Evolutionary conservation across 140 eudicot species (phyloP), one percentile per base, ranked within the genome.

Genomic region (Anethum foeniculum): DNA sequence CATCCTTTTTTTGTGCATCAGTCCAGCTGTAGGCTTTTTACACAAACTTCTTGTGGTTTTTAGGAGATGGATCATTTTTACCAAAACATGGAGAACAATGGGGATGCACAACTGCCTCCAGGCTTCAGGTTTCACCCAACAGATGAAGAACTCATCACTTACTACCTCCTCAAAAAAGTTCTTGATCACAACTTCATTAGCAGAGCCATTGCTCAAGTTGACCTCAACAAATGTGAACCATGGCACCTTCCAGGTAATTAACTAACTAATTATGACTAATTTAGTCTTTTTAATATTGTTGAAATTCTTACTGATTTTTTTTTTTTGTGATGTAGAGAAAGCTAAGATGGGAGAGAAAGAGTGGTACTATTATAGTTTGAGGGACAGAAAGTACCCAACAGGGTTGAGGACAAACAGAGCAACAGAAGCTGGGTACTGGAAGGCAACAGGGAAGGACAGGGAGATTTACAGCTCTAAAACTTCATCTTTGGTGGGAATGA

Each of bases 261-360:
- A 44, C 32, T 5, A 44, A 41, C 13, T 7, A 0, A 36, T 52
- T 56, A 11, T 79, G 1, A 4, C 58, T 4, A n/a, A 23, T 12
- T 11, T 28, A 6, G 1, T 68, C n/a, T 28, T 9, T 68, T 15
- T 48, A 7, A 15, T 68, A 3, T 30, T 1, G n/a, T 8, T 6
- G 4, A 43, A 43, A 2, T 10, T 80, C 13, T 43, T n/a, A 25
- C n/a, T 41, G 13, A n/a, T 56, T 76, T 65, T 56, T 71, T 56
- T 10, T 14, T 25, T 51, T 25, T 41, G 49, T 39, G 0, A 10
- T 72, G 34, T 81, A 93, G 98, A 87, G 75, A 94, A 90, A 81
- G 97, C 98, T 3, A 92, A 90, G 76, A 92, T 94, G 98, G 98
- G 97, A 34, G 97, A 92, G 85, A 94, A 92, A 78, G 97, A 94